These are phyloP conservation scores for Gnomoniopsis smithogilvyi DNA, from an alignment of 2,329 filamentous ascomycete species.

Conservation along the genomic window DNA sequence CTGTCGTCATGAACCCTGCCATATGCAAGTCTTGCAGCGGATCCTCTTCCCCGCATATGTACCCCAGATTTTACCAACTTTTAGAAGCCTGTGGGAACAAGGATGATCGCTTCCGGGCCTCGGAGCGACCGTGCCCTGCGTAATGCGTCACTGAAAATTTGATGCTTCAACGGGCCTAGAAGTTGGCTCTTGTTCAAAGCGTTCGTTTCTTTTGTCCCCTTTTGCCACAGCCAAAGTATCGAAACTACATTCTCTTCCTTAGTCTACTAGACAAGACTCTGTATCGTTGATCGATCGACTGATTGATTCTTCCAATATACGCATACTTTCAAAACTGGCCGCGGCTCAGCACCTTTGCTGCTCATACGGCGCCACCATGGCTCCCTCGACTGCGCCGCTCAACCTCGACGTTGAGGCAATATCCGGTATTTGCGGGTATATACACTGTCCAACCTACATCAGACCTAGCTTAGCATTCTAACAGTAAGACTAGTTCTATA, in stretches of 20 bases:
- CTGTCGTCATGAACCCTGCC: too few relatives aligned
- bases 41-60: slow-evolving; percentile 2
- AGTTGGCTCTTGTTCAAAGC: not conserved
- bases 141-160: slow-evolving; percentile 14
- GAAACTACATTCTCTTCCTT: not conserved
- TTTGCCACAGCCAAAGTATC: not conserved
- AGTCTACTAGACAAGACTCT: not conserved
- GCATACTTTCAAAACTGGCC: too few relatives aligned
- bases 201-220: not conserved
- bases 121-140: not conserved
- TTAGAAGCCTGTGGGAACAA: not conserved
- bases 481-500: slow-evolving; percentile 62
- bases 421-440: slow-evolving; percentile 82
- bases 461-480: not conserved
- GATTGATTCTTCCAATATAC: too few relatives aligned
- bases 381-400: slow-evolving; percentile 51
- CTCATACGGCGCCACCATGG: slow-evolving; percentile 35
- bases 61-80: slow-evolving; percentile 6
- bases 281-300: not conserved
- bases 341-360: not conserved
- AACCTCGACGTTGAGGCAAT: slow-evolving; percentile 86
- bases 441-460: slow-evolving; percentile 1
- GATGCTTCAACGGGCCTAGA: slow-evolving; percentile 1
- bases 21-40: not conserved
- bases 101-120: not conserved